Conservation (phyloP, 2,329 filamentous ascomycete species). For the Intubia oerlemansii region DNA sequence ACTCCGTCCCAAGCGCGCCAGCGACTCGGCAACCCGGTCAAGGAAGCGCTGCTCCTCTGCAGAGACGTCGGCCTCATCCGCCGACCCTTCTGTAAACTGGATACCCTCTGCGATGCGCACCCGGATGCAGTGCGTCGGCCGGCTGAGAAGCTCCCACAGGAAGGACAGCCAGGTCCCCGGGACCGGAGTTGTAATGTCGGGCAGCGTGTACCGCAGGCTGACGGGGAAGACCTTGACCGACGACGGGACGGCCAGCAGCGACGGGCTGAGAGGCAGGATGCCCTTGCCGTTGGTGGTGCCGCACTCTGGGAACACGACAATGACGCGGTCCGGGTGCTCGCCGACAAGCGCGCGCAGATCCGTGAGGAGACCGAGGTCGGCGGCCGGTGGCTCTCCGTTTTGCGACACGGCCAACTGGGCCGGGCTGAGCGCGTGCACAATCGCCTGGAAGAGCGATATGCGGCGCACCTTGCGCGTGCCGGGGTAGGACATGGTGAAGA, state of each 20-base stretch:
- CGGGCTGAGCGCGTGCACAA: slow-evolving; percentile 47
- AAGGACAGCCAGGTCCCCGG: slow-evolving; percentile 54
- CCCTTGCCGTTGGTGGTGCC: slow-evolving; percentile 86
- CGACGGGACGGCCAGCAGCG: slow-evolving; percentile 44
- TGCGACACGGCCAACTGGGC: slow-evolving; percentile 24
- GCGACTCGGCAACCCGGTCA: slow-evolving; percentile 61
- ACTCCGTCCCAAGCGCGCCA: slow-evolving; percentile 71
- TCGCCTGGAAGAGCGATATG: slow-evolving; percentile 56
- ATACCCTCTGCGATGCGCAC: slow-evolving; percentile 73
- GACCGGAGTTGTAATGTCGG: slow-evolving; percentile 78
- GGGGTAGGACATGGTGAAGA: slow-evolving; percentile 79
- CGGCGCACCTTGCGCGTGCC: slow-evolving; percentile 49
- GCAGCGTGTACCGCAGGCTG: slow-evolving; percentile 70
- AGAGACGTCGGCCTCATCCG: slow-evolving; percentile 11
- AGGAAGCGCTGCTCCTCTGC: slow-evolving; percentile 47
- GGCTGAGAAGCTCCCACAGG: slow-evolving; percentile 67
- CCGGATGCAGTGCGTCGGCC: slow-evolving; percentile 72
- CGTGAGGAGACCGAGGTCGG: slow-evolving; percentile 16
- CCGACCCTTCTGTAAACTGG: slow-evolving; percentile 19
- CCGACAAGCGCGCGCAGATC: slow-evolving; percentile 41
- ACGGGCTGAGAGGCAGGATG: slow-evolving; percentile 65
- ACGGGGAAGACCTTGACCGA: slow-evolving; percentile 71
- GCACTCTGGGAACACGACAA: slow-evolving; percentile 84
- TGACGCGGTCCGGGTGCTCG: slow-evolving; percentile 49
- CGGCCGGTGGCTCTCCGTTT: slow-evolving; percentile 14